Evolutionary conservation across 2,329 filamentous ascomycete genomes (phyloP), one percentile per base, ranked within the genome.

Genomic region (Fusarium ambrosium): DNA sequence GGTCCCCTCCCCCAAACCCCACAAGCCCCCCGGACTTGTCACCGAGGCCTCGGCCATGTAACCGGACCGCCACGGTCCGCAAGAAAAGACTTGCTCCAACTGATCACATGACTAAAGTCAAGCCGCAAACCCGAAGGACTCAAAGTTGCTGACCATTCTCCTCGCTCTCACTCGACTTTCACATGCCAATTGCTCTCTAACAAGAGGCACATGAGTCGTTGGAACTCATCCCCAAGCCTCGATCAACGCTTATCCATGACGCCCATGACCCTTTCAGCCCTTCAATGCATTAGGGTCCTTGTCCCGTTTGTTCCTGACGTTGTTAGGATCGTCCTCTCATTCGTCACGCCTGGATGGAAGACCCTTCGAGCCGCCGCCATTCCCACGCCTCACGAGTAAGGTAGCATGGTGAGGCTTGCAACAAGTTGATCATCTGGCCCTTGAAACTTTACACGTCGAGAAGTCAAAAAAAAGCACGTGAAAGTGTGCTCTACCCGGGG

Each of bases 361-460:
- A 27, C 48, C 62, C 36, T 56, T 55, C 5, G 53, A 24, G 64
- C 61, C 65, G 63, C 69, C 71, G 72, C 72, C 71, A 64, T 59
- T 65, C 69, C 71, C 72, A 72, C 64, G 68, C 43, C 45, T 32
- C 60, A 64, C 63, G 69, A 74, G 72, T 70, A 70, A 72, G 72
- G 48, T 61, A 53, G 59, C 68, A 43, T 58, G 22, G 68, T 60
- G 27, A 72, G 69, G 72, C 72, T 75, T 75, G 72, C 72, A 66
- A 74, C 62, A 63, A 45, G 56, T 69, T 71, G 73, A 71, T 75
- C 73, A 75, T 74, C 70, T 73, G 73, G 48, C 60, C 27, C 64
- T 74, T 66, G 34, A 63, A 58, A 60, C 61, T 55, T 65, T 43
- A 37, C 34, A 74, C 61, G 34, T 37, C 9, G n/a, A 29, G 27